Conservation (phyloP, 2,329 filamentous ascomycete genomes). For the Aurifilum marmelostoma region DNA sequence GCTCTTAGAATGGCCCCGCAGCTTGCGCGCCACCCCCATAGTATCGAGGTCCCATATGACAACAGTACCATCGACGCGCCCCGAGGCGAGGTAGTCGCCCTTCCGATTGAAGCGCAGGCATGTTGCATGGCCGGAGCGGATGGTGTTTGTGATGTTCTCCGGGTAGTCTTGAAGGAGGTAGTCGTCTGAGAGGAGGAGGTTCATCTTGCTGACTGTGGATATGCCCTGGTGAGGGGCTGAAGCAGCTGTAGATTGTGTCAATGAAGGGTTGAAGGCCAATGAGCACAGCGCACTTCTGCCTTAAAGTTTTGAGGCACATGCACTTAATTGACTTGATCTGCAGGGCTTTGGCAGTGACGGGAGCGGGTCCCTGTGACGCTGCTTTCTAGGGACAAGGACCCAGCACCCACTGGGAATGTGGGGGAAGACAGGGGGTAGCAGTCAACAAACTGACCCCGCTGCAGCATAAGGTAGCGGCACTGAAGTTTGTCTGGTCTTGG, state of each 20-base stretch:
- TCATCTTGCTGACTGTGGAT: constrained; percentile 48
- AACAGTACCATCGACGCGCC: constrained; percentile 90
- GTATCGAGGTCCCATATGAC: constrained; percentile 98
- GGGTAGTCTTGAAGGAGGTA: constrained; percentile 80
- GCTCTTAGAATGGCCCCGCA: constrained; percentile 89
- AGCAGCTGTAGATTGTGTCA: constrained; percentile 4
- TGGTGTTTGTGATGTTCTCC: constrained; percentile 83
- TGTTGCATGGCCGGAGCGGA: constrained; percentile 71
- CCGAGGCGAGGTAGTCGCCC: constrained; percentile 92
- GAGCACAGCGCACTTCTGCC: neutral
- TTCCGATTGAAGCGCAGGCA: constrained; percentile 86
- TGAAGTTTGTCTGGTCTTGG: neutral
- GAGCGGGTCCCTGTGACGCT: constrained; percentile 15
- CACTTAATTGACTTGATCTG: constrained; percentile 18
- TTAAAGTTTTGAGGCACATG: constrained; percentile 7
- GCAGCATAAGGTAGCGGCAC: neutral
- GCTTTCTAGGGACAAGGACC: constrained; percentile 12
- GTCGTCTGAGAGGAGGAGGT: constrained; percentile 63
- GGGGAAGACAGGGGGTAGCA: constrained; percentile 19
- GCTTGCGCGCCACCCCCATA: constrained; percentile 91
- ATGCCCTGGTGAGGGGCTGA: constrained; percentile 13
- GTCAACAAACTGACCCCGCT: neutral
- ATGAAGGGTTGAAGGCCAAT: neutral
- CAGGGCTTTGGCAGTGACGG: constrained; percentile 18
- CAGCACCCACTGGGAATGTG: constrained; percentile 10